Percentiles rank a stretch among this genome's conserved stretches.
These are phyloP conservation scores for Hansenula lynferdii DNA, from an alignment of 1,139 yeast species.

Conservation along the genomic window DNA sequence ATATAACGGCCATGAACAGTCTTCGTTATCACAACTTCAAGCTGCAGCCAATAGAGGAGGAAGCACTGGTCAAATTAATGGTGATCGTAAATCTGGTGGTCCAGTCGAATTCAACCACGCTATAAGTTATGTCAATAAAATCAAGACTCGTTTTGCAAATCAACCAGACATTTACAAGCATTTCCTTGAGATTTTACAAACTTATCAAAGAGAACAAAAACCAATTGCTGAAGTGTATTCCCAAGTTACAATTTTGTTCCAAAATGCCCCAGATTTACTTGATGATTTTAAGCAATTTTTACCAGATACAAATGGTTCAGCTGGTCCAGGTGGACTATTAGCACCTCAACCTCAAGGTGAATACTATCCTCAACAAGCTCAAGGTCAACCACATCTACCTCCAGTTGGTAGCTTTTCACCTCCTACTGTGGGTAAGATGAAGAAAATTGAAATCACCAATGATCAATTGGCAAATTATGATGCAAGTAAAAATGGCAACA, in stretches of 20 bases:
- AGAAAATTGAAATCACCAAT: slow-evolving; percentile 8
- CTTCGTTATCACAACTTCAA: slow-evolving; percentile 32
- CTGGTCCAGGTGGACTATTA: slow-evolving; percentile 6
- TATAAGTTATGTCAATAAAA: slow-evolving; percentile 90
- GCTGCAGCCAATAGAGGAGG: slow-evolving; percentile 33
- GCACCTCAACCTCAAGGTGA: slow-evolving; percentile 26
- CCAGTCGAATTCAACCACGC: slow-evolving; percentile 98
- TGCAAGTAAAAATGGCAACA: slow-evolving; percentile 17
- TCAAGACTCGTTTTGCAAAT: slow-evolving; percentile 86
- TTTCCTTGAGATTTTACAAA: slow-evolving; percentile 89
- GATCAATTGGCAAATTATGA: slow-evolving; percentile 4
- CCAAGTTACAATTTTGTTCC: slow-evolving; percentile 84
- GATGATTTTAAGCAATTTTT: slow-evolving; percentile 94
- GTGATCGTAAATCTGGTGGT: slow-evolving; percentile 44
- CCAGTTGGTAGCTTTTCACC: slow-evolving; percentile 97
- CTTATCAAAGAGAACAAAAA: slow-evolving; percentile 93
- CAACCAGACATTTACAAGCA: slow-evolving; percentile 96
- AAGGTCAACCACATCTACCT: slow-evolving; percentile 56
- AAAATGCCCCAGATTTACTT: slow-evolving; percentile 89
- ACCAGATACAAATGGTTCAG: slow-evolving; percentile 68
- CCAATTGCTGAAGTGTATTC: slow-evolving; percentile 94
- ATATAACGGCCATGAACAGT: slow-evolving; percentile 11
- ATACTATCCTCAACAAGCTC: slow-evolving; percentile 25
- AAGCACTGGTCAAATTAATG: slow-evolving; percentile 12
- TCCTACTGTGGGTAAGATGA: slow-evolving; percentile 35